phyloP scores from a whole-genome alignment of 495 filamentous ascomycete species.

The Trichocladium antarcticum region DNA sequence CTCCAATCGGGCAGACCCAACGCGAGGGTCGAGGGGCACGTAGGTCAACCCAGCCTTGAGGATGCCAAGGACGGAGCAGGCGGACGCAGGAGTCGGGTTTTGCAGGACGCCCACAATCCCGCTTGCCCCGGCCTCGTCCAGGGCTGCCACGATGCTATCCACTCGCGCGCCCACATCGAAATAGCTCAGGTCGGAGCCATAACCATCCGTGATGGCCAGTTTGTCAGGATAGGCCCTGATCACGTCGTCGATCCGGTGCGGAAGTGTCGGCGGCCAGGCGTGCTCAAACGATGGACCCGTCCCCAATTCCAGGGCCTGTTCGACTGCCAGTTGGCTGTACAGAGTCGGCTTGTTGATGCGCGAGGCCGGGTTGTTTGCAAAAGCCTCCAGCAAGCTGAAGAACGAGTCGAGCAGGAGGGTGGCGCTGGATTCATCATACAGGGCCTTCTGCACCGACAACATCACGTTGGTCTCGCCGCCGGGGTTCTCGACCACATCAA shows the following conservation, averaged over 20 bases:
- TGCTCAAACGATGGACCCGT: background rate
- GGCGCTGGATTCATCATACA: conserved; percentile 11
- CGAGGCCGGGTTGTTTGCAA: background rate
- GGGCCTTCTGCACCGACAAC: conserved; percentile 9
- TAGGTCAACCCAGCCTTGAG: background rate
- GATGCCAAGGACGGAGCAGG: background rate
- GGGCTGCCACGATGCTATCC: conserved; percentile 6
- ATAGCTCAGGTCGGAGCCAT: conserved; percentile 9
- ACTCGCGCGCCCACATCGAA: conserved; percentile 7
- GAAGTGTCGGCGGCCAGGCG: background rate
- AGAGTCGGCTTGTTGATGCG: background rate
- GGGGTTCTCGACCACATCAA: conserved; percentile 18
- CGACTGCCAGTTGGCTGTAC: background rate
- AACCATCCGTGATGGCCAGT: background rate
- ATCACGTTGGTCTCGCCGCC: conserved; percentile 5
- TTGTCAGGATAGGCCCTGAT: background rate
- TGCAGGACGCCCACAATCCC: background rate
- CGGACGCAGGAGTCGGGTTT: background rate
- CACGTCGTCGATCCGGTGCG: background rate
- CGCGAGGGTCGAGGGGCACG: background rate
- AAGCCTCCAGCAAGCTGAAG: background rate
- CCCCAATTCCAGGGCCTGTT: background rate
- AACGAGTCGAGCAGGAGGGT: background rate
- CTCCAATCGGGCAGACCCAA: background rate
- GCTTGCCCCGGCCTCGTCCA: background rate